Base-by-base conservation (phyloP, 2,329 filamentous ascomycete species). In the Passalora sequoiae region DNA sequence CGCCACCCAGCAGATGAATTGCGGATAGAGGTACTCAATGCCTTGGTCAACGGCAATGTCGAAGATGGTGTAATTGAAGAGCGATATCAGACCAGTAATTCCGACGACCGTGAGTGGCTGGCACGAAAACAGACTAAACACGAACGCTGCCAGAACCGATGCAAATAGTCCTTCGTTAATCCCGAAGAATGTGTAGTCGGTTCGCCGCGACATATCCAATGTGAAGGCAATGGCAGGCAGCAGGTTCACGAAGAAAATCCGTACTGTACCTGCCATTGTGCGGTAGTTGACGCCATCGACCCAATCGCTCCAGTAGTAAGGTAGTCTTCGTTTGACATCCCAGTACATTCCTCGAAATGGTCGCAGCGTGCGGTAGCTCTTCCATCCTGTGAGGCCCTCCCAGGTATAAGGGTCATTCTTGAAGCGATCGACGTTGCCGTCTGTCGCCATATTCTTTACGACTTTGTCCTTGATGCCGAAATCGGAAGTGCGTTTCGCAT, bases 51-150 rank as follows among this genome's bases (percentile, higher is more conserved):
- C 60, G 32, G 77, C 66, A 40, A 79, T 78, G 45, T 78, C 73
- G 60, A 75, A 79, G 48, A 77, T 77, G 17, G 76, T 80, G 53
- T 76, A 78, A 56, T 78, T 78, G 66, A 80, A 79, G 27, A 66
- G 43, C 6, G 69, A 71, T 27, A 76, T 75, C 19, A 75, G 58
- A 47, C 76, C 76, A 4, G 75, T 78, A 27, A 78, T 73, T 4
- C 76, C 76, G 12, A 78, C 74, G 13, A 78, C 75, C 3, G 74
- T 78, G 31, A 79, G 59, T 0, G 76, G 76, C 53, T 78, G 75
- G 21, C 69, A 72, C 16, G 67, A 67, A 2, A 77, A 54, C 4
- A 72, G 54, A 52, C 71, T 76, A 58, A 78, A 78, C 1, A 78
- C 69, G 52, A 77, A 69, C 3, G 73, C 73, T 2, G 73, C 74